Evolutionary conservation across 148 eudicot genomes (phyloP).

Genomic region (Suaeda aralocaspica): DNA sequence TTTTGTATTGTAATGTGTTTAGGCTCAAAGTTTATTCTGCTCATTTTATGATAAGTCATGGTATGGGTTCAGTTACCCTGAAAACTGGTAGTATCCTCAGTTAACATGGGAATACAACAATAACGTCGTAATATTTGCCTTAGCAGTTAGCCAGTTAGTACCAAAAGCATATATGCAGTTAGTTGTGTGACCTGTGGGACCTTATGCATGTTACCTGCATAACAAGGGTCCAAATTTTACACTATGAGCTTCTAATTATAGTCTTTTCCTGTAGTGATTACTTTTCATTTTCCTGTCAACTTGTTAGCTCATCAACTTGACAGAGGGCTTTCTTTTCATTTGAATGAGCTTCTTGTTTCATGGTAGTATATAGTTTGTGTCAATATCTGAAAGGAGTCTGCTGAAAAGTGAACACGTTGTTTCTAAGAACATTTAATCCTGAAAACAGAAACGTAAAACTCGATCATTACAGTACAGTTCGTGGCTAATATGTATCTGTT

Average conservation of each 20-base stretch:
- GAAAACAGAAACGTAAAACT: not conserved
- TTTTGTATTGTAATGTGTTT: not conserved
- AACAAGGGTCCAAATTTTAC: not conserved
- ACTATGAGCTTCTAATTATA: not conserved
- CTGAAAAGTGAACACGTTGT: not conserved
- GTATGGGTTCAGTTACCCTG: not conserved
- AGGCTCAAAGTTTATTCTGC: not conserved
- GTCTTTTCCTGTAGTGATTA: not conserved
- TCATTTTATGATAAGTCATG: not conserved
- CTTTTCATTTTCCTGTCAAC: not conserved
- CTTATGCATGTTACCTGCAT: not conserved
- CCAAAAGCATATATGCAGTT: not conserved
- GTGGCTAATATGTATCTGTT: not conserved
- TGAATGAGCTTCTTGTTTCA: not conserved
- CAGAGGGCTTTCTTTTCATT: not conserved
- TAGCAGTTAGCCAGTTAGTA: too few species aligned
- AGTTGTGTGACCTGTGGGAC: not conserved
- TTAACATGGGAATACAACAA: not conserved
- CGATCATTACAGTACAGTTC: not conserved
- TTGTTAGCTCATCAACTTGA: constrained; percentile 5
- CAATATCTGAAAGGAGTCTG: not conserved
- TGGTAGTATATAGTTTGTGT: too few species aligned
- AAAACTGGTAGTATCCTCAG: not conserved
- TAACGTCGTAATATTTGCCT: not conserved
- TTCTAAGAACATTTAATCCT: not conserved